Evolutionary conservation across 225 moss, liverwort and hornwort species (phyloP).

Genomic region (Polytrichum formosum): DNA sequence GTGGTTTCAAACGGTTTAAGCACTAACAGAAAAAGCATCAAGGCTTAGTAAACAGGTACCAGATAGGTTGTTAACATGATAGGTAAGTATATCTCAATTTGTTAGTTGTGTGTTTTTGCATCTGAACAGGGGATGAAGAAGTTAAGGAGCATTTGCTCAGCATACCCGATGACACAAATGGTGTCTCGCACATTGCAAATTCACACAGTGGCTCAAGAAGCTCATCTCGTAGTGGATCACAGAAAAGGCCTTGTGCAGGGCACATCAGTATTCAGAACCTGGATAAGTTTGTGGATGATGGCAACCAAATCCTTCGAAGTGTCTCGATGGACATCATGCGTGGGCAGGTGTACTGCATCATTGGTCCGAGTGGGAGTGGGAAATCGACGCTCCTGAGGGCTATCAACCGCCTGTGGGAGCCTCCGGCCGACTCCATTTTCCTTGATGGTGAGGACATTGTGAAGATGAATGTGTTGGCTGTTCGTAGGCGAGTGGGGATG

Average conservation of each 20-base stretch:
- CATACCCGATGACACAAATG: constrained; percentile 29
- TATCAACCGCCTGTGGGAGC: constrained; percentile 82
- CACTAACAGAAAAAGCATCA: background rate
- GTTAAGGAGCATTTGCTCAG: constrained; percentile 43
- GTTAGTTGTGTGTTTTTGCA: constrained; percentile 9
- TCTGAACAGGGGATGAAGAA: constrained; percentile 27
- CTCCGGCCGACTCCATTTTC: constrained; percentile 57
- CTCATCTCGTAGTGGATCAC: constrained; percentile 15
- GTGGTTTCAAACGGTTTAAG: background rate
- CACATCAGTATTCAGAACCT: constrained; percentile 40
- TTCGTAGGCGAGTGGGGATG: constrained; percentile 71
- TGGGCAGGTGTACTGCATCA: constrained; percentile 44
- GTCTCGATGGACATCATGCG: constrained; percentile 37
- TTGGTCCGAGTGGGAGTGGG: constrained; percentile 53
- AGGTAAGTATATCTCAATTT: constrained; percentile 5
- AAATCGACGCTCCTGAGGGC: constrained; percentile 77
- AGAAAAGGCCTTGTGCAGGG: constrained; percentile 12
- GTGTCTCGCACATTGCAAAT: background rate
- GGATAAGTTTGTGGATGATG: constrained; percentile 27
- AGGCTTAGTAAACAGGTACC: background rate
- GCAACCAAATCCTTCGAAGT: constrained; percentile 31
- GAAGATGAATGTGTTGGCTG: constrained; percentile 54
- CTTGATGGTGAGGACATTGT: constrained; percentile 69
- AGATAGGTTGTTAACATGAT: background rate
- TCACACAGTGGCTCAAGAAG: constrained; percentile 6